Conservation (phyloP, 2,329 filamentous ascomycete species). For the Byssochlamys sp. region DNA sequence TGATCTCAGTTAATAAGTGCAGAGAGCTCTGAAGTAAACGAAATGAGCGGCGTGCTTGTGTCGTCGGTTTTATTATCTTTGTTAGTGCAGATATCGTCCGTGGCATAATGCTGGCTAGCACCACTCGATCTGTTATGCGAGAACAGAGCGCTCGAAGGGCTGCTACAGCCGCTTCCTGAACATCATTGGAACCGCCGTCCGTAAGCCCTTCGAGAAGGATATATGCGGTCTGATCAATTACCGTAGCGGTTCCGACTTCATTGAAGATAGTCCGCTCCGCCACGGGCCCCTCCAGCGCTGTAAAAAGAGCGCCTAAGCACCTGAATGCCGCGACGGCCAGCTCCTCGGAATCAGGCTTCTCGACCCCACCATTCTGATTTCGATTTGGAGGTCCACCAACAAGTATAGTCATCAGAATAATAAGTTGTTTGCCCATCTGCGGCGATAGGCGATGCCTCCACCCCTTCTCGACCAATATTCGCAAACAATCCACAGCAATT, state of each 20-base stretch:
- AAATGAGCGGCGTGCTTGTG: constrained; percentile 49
- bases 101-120: constrained; percentile 75
- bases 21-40: constrained; percentile 57
- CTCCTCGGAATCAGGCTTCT: constrained; percentile 53
- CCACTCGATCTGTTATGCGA: constrained; percentile 60
- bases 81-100: constrained; percentile 75
- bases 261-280: constrained; percentile 37
- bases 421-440: constrained; percentile 69
- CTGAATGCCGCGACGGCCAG: constrained; percentile 60
- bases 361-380: constrained; percentile 16
- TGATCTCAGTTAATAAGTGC: constrained; percentile 43
- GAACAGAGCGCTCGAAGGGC: constrained; percentile 54
- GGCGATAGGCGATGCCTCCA: constrained; percentile 66
- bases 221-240: constrained; percentile 72
- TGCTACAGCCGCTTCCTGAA: constrained; percentile 61
- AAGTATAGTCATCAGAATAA: constrained; percentile 75
- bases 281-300: constrained; percentile 43
- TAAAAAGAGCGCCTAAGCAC: constrained; percentile 59
- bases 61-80: constrained; percentile 62
- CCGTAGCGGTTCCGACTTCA: constrained; percentile 55
- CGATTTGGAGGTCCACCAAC: constrained; percentile 61
- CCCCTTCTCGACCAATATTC: constrained; percentile 62
- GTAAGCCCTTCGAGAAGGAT: constrained; percentile 66
- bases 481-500: constrained; percentile 63
- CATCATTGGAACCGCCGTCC: constrained; percentile 53